Conservation (phyloP, 2,329 filamentous ascomycete genomes). For the Paracamarosporium sp. region DNA sequence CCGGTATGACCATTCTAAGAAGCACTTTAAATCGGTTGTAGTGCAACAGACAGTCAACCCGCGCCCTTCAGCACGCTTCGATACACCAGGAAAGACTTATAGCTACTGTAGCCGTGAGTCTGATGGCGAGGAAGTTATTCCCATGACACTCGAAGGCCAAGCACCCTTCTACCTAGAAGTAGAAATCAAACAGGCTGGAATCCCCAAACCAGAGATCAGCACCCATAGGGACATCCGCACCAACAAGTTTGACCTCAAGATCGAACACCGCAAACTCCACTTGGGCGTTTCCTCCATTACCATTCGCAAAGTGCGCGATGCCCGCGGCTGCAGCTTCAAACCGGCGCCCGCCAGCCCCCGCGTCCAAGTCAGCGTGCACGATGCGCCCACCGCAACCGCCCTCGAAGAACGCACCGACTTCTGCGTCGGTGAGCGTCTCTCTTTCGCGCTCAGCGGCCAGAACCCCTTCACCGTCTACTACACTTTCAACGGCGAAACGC, state of each 20-base stretch:
- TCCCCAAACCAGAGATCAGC: slow-evolving; percentile 79
- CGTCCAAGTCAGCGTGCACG: slow-evolving; percentile 90
- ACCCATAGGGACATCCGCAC: slow-evolving; percentile 79
- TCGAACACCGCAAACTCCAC: slow-evolving; percentile 83
- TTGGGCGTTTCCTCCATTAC: slow-evolving; percentile 89
- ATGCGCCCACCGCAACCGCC: slow-evolving; percentile 88
- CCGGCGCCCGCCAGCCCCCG: slow-evolving; percentile 70
- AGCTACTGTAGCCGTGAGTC: slow-evolving; percentile 92
- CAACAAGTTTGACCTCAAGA: slow-evolving; percentile 77
- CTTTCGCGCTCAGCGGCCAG: slow-evolving; percentile 88
- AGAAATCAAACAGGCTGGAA: slow-evolving; percentile 90
- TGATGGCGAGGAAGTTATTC: slow-evolving; percentile 83
- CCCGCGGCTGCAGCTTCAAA: slow-evolving; percentile 82
- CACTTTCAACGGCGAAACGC: slow-evolving; percentile 78
- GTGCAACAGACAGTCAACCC: slow-evolving; percentile 86
- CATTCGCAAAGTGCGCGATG: slow-evolving; percentile 88
- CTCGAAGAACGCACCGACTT: slow-evolving; percentile 86
- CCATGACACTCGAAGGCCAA: slow-evolving; percentile 80
- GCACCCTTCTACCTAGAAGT: slow-evolving; percentile 91
- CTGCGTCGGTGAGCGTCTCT: slow-evolving; percentile 93
- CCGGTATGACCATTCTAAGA: slow-evolving; percentile 78
- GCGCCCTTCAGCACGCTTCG: slow-evolving; percentile 81
- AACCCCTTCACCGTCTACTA: slow-evolving; percentile 94
- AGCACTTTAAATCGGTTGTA: slow-evolving; percentile 69
- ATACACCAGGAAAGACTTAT: slow-evolving; percentile 88